Conservation (phyloP, 1,284 basidiomycete species). For the Porodaedalea pini region DNA sequence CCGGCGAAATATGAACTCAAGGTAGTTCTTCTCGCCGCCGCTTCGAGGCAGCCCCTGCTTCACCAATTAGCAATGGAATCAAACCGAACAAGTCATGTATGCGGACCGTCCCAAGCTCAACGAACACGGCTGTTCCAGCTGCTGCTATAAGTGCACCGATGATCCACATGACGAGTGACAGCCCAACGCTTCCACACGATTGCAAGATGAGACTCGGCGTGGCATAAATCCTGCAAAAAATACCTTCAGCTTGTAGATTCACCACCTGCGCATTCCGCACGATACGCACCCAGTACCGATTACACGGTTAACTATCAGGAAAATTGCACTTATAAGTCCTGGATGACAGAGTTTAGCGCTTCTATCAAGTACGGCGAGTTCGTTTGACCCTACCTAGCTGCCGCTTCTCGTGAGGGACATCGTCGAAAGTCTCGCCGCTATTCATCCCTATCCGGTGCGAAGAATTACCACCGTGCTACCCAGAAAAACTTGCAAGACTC, state of each 20-base stretch:
- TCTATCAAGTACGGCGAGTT: not conserved
- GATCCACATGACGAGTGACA: slow-evolving; percentile 67
- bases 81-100: slow-evolving; percentile 16
- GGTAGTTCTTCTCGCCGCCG: slow-evolving; percentile 78
- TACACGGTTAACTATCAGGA: slow-evolving; percentile 73
- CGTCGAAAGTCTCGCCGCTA: too few relatives aligned
- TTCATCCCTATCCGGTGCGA: too few relatives aligned
- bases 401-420: slow-evolving; percentile 25
- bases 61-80: not conserved
- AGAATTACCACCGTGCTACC: too few relatives aligned
- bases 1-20: slow-evolving; percentile 64
- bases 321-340: slow-evolving; percentile 58
- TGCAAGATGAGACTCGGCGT: slow-evolving; percentile 67
- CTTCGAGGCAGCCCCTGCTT: slow-evolving; percentile 61
- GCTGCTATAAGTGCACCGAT: slow-evolving; percentile 60
- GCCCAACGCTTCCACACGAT: slow-evolving; percentile 60
- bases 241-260: not conserved
- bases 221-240: slow-evolving; percentile 60
- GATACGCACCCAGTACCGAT: slow-evolving; percentile 66
- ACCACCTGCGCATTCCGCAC: not conserved
- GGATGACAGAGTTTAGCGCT: not conserved
- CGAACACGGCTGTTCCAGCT: slow-evolving; percentile 66
- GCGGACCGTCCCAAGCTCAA: slow-evolving; percentile 68
- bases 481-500: slow-evolving; percentile 13
- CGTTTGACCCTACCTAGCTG: slow-evolving; percentile 22